A percentile compares a stretch with the other conserved stretches of the same genome.
Evolutionary conservation across 352 stramenopile species (phyloP).

Genomic region (Pythium dissotocum): DNA sequence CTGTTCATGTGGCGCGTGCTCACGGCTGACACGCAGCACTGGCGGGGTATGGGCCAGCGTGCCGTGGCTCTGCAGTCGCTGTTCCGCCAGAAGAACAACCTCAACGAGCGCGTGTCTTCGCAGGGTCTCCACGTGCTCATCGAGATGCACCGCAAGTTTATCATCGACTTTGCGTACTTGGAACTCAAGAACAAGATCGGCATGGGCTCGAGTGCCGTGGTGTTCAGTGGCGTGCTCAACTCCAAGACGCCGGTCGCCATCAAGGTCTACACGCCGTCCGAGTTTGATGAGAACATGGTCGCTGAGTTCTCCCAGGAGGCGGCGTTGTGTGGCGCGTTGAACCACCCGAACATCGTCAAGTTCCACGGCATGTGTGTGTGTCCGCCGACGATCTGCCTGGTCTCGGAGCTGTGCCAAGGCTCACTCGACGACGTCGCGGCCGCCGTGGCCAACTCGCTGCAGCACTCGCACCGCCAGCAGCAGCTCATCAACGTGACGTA

Average conservation of each 20-base stretch:
- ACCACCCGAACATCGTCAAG: slow-evolving; percentile 75
- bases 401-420: slow-evolving; percentile 68
- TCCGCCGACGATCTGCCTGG: slow-evolving; percentile 63
- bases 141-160: slow-evolving; percentile 42
- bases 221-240: slow-evolving; percentile 44
- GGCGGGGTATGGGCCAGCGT: slow-evolving; percentile 32
- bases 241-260: slow-evolving; percentile 42
- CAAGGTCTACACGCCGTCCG: slow-evolving; percentile 54
- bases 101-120: slow-evolving; percentile 41
- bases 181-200: slow-evolving; percentile 43
- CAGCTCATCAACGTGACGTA: slow-evolving; percentile 36
- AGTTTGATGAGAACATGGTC: slow-evolving; percentile 43
- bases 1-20: slow-evolving; percentile 43
- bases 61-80: slow-evolving; percentile 28
- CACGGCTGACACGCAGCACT: slow-evolving; percentile 37
- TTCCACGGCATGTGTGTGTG: slow-evolving; percentile 84
- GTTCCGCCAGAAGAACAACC: slow-evolving; percentile 30
- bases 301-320: slow-evolving; percentile 30
- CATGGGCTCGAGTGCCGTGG: slow-evolving; percentile 39
- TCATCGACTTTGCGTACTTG: slow-evolving; percentile 57
- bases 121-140: slow-evolving; percentile 49
- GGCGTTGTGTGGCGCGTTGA: too few relatives aligned
- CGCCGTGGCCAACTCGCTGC: slow-evolving; percentile 3
- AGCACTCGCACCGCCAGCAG: slow-evolving; percentile 29
- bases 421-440: slow-evolving; percentile 36